Evolutionary conservation across 805 yeast genomes (phyloP).

Genomic region (Sungouiozyma intestinalis): DNA sequence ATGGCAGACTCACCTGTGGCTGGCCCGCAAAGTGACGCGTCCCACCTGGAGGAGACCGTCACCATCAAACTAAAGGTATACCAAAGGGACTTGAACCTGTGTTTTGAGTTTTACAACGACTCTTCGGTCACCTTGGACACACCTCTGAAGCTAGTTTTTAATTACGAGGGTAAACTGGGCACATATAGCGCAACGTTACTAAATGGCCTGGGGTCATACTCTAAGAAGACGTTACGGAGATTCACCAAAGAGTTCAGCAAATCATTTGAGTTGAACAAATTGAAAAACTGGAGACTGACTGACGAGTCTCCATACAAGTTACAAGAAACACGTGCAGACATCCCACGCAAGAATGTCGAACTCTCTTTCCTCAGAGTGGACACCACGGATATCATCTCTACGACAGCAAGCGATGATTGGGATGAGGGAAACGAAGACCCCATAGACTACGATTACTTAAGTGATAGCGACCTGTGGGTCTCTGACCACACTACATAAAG

Average conservation of each 20-base stretch:
- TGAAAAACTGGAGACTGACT: background rate
- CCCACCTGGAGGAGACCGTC: background rate
- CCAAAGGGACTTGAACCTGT: slow-evolving; percentile 3
- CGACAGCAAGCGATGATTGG: background rate
- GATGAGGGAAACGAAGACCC: background rate
- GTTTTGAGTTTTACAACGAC: slow-evolving; percentile 3
- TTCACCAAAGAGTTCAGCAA: slow-evolving; percentile 1
- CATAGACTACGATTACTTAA: slow-evolving; percentile 1
- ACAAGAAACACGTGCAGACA: background rate
- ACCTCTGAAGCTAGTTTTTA: background rate
- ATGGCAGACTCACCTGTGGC: background rate
- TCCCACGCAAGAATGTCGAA: background rate
- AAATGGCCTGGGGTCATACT: slow-evolving; percentile 2
- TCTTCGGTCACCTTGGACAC: background rate
- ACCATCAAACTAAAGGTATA: background rate
- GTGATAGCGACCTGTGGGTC: background rate
- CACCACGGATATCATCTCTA: slow-evolving; percentile 4
- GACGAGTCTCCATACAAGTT: background rate
- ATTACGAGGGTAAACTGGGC: background rate
- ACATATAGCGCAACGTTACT: background rate
- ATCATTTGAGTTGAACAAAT: background rate
- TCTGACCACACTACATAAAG: too few relatives aligned
- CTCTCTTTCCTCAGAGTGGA: background rate
- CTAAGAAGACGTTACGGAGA: slow-evolving; percentile 2
- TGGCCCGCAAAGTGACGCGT: too few relatives aligned